Evolutionary conservation across 2,329 filamentous ascomycete genomes (phyloP), one percentile per base, ranked within the genome.

Genomic region (Neophaeococcomyces aloes): DNA sequence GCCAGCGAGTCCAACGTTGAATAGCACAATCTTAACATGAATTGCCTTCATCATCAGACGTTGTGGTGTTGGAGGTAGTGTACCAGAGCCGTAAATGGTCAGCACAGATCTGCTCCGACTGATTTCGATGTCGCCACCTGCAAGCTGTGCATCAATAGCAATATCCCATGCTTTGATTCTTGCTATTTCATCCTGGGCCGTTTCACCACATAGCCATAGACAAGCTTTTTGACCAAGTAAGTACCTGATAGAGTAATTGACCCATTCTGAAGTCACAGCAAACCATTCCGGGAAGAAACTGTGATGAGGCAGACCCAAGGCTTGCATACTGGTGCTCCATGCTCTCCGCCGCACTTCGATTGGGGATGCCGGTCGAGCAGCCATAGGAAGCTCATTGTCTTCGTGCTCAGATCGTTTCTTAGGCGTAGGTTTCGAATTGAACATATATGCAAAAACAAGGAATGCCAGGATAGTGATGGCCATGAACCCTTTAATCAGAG

Each of bases 131-230:
- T 95, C 89, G 11, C 89, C 88, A 32, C 89, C 89, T 7, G 86
- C 86, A 15, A 96, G 73, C 61, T 95, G 89, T 19, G 89, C 87
- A 62, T 96, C 89, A 43, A 95, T 75, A 11, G 88, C 88, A 56
- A 94, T 94, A 27, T 82, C 76, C 89, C 89, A 96, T 0, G 87
- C 86, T 65, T 94, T 91, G 56, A 94, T 75, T 21, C 89, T 78
- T 5, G 86, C 88, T 40, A 75, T 77, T 61, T 95, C 89, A 60
- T 94, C 81, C 46, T 94, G 86, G 53, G 83, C 79, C 1, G 82
- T 89, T 37, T 83, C 76, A 0, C 86, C 86, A 2, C 84, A 89
- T 30, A 94, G 66, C 58, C 79, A 72, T 45, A 87, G 81, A 60
- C 91, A 95, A 7, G 81, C 71, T 21, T 81, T 75, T 53, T 79